A percentile compares a stretch with the other conserved stretches of the same genome.
Evolutionary conservation across 129 eudicot species (phyloP).

Genomic region (Flaveria brownii): DNA sequence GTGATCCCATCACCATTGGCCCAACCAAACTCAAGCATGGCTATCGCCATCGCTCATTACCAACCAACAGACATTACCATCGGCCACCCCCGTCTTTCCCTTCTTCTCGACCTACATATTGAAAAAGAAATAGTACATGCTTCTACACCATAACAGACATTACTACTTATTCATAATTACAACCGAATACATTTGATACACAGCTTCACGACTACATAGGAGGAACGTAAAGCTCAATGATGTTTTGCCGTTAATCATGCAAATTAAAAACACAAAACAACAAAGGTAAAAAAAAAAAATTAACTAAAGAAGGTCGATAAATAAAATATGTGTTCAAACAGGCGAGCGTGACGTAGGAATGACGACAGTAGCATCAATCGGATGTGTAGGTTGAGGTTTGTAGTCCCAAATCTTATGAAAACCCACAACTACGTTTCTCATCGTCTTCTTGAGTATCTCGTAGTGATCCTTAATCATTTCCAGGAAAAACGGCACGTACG

Average conservation of each 20-base stretch:
- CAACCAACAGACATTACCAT: too few species aligned
- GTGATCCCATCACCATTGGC: too few species aligned
- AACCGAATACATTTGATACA: not conserved
- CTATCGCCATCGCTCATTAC: too few species aligned
- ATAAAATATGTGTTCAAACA: not conserved
- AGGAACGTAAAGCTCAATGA: not conserved
- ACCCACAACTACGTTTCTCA: not conserved
- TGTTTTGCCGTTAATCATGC: not conserved
- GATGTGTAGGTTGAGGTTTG: conserved; percentile 21
- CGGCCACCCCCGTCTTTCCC: too few species aligned
- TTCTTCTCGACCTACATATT: too few species aligned
- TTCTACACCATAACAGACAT: too few species aligned
- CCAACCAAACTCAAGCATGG: too few species aligned
- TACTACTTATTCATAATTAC: too few species aligned
- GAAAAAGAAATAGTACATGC: too few species aligned
- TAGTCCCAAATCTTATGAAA: conserved; percentile 19
- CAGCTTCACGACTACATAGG: not conserved
- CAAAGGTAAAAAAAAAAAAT: not conserved
- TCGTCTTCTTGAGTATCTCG: not conserved
- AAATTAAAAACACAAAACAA: not conserved
- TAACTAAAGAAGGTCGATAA: not conserved
- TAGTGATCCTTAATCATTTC: not conserved
- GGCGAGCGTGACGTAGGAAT: not conserved
- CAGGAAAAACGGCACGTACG: conserved; percentile 12
- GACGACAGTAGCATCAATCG: not conserved